Conservation (phyloP, 2,329 filamentous ascomycete species). For the Coniochaeta prunicola region DNA sequence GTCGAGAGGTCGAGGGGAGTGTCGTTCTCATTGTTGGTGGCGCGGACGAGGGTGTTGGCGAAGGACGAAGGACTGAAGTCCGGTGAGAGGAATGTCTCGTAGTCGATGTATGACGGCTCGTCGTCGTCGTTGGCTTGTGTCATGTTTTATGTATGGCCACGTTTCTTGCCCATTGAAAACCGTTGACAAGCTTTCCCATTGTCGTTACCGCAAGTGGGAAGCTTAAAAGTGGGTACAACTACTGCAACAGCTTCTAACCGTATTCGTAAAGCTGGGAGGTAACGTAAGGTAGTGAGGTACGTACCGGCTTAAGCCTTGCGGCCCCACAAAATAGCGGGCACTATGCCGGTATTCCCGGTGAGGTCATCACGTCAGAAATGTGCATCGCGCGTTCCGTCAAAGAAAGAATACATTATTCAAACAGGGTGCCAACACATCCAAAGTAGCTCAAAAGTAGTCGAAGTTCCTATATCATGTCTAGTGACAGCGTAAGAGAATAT, state of each 20-base stretch:
- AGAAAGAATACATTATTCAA: too few species aligned
- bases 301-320: background rate
- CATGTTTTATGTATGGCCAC: too few species aligned
- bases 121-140: conserved; percentile 32
- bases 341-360: conserved; percentile 3
- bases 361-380: conserved; percentile 4
- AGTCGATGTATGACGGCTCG: conserved; percentile 87
- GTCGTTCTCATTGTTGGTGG: conserved; percentile 89
- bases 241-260: too few species aligned
- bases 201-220: too few species aligned
- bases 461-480: too few species aligned
- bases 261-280: too few species aligned
- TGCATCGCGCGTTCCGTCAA: too few species aligned
- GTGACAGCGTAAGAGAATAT: too few species aligned
- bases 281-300: background rate
- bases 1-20: conserved; percentile 88
- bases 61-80: conserved; percentile 75
- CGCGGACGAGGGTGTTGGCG: conserved; percentile 80
- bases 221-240: background rate
- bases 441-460: too few species aligned
- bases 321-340: background rate
- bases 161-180: too few species aligned
- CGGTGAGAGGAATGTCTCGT: conserved; percentile 81
- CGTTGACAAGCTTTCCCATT: too few species aligned
- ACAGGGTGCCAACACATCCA: too few species aligned